A percentile compares a stretch with the other conserved stretches of the same genome.
Evolutionary conservation across 148 eudicot genomes (phyloP).

Genomic region (Silene uniflora): DNA sequence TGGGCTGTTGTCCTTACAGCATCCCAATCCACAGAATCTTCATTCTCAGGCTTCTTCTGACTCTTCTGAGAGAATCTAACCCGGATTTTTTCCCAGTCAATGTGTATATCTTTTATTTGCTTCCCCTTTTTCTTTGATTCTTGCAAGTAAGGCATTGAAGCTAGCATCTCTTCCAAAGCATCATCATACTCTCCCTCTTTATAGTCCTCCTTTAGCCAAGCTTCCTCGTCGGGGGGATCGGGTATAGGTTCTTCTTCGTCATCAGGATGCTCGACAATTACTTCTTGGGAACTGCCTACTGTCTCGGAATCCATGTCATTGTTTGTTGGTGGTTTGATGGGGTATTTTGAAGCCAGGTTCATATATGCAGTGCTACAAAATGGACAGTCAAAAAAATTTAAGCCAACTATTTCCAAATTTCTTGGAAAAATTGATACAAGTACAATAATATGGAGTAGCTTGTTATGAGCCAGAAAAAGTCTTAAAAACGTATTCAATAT

Average conservation of each 20-base stretch:
- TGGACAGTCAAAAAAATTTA: neutral
- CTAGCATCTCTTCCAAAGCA: slow-evolving; percentile 27
- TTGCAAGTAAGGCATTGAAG: slow-evolving; percentile 12
- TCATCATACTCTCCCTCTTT: slow-evolving; percentile 9
- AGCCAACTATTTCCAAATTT: neutral
- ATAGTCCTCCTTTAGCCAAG: neutral
- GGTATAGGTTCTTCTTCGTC: slow-evolving; percentile 11
- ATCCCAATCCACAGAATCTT: slow-evolving; percentile 71
- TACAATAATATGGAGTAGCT: neutral
- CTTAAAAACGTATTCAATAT: neutral
- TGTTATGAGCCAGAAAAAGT: neutral
- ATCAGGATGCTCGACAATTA: slow-evolving; percentile 19
- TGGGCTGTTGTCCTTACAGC: slow-evolving; percentile 46
- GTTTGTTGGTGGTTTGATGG: slow-evolving; percentile 10
- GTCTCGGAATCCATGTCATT: neutral
- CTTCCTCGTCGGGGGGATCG: neutral
- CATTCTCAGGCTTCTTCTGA: slow-evolving; percentile 12
- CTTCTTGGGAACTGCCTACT: neutral
- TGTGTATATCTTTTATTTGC: neutral
- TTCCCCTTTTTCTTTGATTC: slow-evolving; percentile 17
- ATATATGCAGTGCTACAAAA: slow-evolving; percentile 31
- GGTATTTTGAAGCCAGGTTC: slow-evolving; percentile 23
- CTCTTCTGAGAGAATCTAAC: slow-evolving; percentile 3
- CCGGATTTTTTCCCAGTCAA: slow-evolving; percentile 31
- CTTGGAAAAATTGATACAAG: neutral